These are phyloP conservation scores for Astragalus glycyphyllos DNA, from an alignment of 306 rosid genomes.

Conservation along the genomic window DNA sequence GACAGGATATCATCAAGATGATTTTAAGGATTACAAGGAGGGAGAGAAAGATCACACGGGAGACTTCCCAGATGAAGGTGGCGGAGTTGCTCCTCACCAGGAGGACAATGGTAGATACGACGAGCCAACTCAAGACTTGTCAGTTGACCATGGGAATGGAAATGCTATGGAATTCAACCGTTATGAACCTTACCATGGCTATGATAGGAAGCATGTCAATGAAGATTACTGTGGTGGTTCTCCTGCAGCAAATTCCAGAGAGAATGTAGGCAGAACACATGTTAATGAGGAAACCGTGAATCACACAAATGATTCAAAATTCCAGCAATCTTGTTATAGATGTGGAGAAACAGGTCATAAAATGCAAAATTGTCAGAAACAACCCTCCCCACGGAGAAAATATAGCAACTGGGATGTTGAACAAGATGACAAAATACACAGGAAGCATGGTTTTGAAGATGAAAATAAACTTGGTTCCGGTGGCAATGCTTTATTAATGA, in stretches of 20 bases:
- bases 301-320: conserved; percentile 36
- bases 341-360: conserved; percentile 69
- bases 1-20: conserved; percentile 36
- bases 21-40: not conserved
- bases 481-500: conserved; percentile 40
- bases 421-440: conserved; percentile 36
- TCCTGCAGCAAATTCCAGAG: conserved; percentile 40
- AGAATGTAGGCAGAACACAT: conserved; percentile 39
- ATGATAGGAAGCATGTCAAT: conserved; percentile 50
- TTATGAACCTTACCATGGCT: conserved; percentile 60
- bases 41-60: conserved; percentile 46
- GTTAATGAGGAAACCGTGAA: conserved; percentile 40
- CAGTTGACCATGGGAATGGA: conserved; percentile 40
- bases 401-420: conserved; percentile 38
- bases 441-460: conserved; percentile 35
- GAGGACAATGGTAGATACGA: conserved; percentile 61
- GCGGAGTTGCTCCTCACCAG: conserved; percentile 36
- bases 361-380: conserved; percentile 60
- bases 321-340: conserved; percentile 46
- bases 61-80: conserved; percentile 47
- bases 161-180: conserved; percentile 51
- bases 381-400: conserved; percentile 38
- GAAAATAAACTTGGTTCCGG: conserved; percentile 47
- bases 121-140: conserved; percentile 47
- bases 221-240: conserved; percentile 51